A percentile compares a stretch with the other conserved stretches of the same genome.
Conservation (phyloP, 1,284 basidiomycete species). For the Boletus hoseneyae region DNA sequence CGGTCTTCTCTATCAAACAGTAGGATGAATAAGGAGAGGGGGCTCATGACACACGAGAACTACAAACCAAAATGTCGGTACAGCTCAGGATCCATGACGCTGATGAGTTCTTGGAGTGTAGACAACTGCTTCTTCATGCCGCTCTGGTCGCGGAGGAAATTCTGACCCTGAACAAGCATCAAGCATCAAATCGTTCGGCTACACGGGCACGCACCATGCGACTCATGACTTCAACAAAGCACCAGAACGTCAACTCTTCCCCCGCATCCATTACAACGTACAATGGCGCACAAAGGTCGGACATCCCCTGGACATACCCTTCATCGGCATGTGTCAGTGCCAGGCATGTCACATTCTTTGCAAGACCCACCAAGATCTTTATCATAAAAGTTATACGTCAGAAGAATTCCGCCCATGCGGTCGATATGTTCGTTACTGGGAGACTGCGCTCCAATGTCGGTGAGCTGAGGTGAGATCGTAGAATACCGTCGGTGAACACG, state of each 20-base stretch:
- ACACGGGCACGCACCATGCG: conserved; percentile 67
- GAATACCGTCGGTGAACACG: conserved; percentile 50
- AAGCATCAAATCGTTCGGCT: conserved; percentile 2
- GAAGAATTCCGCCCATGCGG: conserved; percentile 72
- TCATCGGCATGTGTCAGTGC: conserved; percentile 24
- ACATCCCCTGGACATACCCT: conserved; percentile 97
- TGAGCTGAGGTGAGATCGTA: conserved; percentile 65
- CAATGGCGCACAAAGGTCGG: conserved; percentile 90
- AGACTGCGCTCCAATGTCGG: conserved; percentile 77
- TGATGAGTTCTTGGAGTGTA: conserved; percentile 86
- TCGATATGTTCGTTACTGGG: conserved; percentile 86
- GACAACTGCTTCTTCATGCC: conserved; percentile 96
- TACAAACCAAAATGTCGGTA: conserved; percentile 77
- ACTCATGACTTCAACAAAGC: conserved; percentile 92
- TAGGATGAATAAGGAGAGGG: conserved; percentile 7
- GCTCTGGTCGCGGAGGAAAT: conserved; percentile 94
- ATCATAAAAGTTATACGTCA: conserved; percentile 93
- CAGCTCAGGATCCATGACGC: conserved; percentile 91
- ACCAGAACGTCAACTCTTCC: conserved; percentile 92
- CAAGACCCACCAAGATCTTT: conserved; percentile 73
- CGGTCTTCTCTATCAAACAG: conserved; percentile 68
- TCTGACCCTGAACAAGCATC: conserved; percentile 66
- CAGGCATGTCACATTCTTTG: conserved; percentile 11
- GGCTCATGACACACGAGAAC: conserved; percentile 1
- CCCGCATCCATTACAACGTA: conserved; percentile 91